Percentiles rank a stretch among this genome's conserved stretches.
Evolutionary conservation across 768 basidiomycete genomes (phyloP).

Genomic region (Lactarius akahatsu): DNA sequence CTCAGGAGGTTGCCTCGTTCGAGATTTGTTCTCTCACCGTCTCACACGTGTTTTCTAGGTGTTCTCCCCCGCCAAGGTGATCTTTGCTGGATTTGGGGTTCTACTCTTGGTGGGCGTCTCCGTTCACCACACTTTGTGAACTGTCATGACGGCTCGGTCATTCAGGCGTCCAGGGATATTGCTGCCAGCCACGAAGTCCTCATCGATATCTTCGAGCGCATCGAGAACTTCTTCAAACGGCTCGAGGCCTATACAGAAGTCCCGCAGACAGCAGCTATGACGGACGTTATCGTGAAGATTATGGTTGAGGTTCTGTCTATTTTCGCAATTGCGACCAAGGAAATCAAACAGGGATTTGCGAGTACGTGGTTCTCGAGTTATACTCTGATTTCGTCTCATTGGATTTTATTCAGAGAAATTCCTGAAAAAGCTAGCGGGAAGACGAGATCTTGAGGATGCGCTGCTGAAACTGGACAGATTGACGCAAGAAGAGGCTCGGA

Average conservation of each 20-base stretch:
- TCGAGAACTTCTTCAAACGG: neutral
- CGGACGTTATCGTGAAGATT: neutral
- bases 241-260: neutral
- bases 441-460: neutral
- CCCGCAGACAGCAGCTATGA: neutral
- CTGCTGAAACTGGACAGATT: too few relatives aligned
- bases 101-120: neutral
- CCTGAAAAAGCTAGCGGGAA: neutral
- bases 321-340: neutral
- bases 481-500: neutral
- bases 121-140: too few relatives aligned
- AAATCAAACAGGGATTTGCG: neutral
- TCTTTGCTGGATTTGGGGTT: constrained; percentile 1
- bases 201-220: neutral
- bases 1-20: neutral
- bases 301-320: constrained; percentile 5
- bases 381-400: neutral
- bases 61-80: neutral
- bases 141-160: neutral
- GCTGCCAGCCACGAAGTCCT: neutral
- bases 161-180: neutral
- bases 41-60: neutral
- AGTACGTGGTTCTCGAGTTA: neutral
- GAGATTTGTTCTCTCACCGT: neutral
- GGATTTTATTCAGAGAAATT: neutral